Evolutionary conservation across 2,329 filamentous ascomycete genomes (phyloP), one percentile per base, ranked within the genome.

Genomic region (Chrysoporthe puriensis): DNA sequence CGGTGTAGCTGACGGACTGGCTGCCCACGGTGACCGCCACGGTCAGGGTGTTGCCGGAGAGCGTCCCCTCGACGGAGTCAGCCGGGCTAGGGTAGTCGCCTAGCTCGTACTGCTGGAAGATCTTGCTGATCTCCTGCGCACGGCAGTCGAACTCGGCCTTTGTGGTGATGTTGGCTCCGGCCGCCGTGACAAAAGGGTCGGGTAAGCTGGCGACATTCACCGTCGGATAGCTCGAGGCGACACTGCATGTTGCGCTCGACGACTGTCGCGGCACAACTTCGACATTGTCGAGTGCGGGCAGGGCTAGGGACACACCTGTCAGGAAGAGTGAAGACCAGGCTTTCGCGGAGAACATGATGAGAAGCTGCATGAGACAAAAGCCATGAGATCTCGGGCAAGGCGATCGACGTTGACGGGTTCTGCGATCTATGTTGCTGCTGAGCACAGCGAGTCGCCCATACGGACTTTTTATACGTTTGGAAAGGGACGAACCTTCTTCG

Each of bases 51-150:
- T 66, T 80, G 34, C 81, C 81, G 42, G 77, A 80, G 46, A 83
- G 73, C 3, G 82, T 77, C 26, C 79, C 83, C 67, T 82, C 81
- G 66, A 86, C 78, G 8, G 75, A 79, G 73, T 82, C 79, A 3
- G 83, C 83, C 3, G 81, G 79, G 18, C 76, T 76, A 4, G 83
- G 84, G 73, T 82, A 81, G 67, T 77, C 78, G 63, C 84, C 84
- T 21, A 85, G 78, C 75, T 86, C 84, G 73, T 83, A 85, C 73
- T 82, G 80, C 74, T 85, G 80, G 72, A 86, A 74, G 59, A 81
- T 76, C 70, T 81, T 79, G 73, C 74, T 79, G 73, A 85, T 84
- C 75, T 86, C 83, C 56, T 78, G 74, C 70, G 78, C 77, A 61
- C 84, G 83, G 75, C 84, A 86, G 64, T 78, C 76, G 74, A 81